Conservation (phyloP, 441 rosid species). For the Jatropha podagrica region DNA sequence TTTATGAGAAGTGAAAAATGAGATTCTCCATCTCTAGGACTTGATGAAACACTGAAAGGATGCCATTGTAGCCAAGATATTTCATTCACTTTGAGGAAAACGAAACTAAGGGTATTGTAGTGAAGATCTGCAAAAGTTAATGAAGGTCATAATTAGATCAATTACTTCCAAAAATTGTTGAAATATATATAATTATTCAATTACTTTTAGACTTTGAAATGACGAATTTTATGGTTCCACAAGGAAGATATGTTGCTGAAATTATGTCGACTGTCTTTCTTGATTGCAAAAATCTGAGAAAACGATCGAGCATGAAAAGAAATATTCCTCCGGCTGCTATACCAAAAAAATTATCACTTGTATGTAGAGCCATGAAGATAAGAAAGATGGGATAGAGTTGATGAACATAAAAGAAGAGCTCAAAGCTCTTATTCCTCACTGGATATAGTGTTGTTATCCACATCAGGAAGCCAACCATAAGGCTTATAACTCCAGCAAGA, state of each 20-base stretch:
- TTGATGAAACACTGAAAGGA: slow-evolving; percentile 54
- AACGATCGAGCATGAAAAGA: slow-evolving; percentile 54
- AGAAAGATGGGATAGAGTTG: slow-evolving; percentile 46
- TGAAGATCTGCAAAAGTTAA: slow-evolving; percentile 40
- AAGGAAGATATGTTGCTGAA: slow-evolving; percentile 47
- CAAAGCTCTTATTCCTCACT: slow-evolving; percentile 45
- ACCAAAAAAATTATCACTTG: slow-evolving; percentile 42
- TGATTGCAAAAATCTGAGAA: slow-evolving; percentile 53
- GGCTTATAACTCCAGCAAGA: slow-evolving; percentile 46
- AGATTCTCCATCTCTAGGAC: slow-evolving; percentile 40
- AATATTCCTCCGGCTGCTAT: slow-evolving; percentile 50
- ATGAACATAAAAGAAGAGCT: slow-evolving; percentile 59
- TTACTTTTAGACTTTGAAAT: slow-evolving; percentile 43
- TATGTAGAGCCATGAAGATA: slow-evolving; percentile 50
- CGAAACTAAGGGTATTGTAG: slow-evolving; percentile 72
- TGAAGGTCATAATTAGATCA: too few species aligned
- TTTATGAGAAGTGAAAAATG: slow-evolving; percentile 42
- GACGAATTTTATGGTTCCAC: slow-evolving; percentile 42
- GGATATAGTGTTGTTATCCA: slow-evolving; percentile 42
- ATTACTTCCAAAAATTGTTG: too few species aligned
- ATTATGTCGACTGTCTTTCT: slow-evolving; percentile 36
- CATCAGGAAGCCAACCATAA: slow-evolving; percentile 37
- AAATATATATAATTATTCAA: background rate
- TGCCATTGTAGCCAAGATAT: slow-evolving; percentile 63
- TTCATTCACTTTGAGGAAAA: slow-evolving; percentile 69